These are phyloP conservation scores for Fusarium austroafricanum DNA, from an alignment of 2,329 filamentous ascomycete genomes.

Conservation along the genomic window DNA sequence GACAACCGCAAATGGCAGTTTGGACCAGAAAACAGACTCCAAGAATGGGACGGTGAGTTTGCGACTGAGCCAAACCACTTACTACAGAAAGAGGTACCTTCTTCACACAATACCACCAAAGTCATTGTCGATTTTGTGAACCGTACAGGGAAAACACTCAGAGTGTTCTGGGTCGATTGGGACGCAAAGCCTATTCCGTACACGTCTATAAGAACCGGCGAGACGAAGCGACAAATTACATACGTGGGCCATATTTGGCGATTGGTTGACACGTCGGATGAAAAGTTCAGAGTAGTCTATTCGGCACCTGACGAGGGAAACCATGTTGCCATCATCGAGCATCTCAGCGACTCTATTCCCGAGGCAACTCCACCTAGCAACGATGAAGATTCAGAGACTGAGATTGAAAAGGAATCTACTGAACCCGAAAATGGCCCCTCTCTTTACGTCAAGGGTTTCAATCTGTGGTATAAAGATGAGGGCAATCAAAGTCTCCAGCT, in stretches of 20 bases:
- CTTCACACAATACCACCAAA: conserved; percentile 13
- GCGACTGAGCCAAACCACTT: conserved; percentile 5
- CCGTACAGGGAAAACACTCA: conserved; percentile 31
- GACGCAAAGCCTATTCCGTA: conserved; percentile 30
- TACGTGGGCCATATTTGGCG: conserved; percentile 42
- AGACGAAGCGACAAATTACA: conserved; percentile 28
- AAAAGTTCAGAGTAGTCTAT: conserved; percentile 26
- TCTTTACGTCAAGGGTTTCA: conserved; percentile 13
- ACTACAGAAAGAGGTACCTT: conserved; percentile 36
- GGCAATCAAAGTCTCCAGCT: conserved; percentile 25
- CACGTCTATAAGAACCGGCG: conserved; percentile 24
- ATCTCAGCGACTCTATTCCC: conserved; percentile 1
- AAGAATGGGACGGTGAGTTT: conserved; percentile 37
- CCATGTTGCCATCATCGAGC: conserved; percentile 30
- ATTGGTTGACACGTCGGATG: conserved; percentile 23
- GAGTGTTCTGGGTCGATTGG: conserved; percentile 44
- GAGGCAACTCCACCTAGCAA: background rate
- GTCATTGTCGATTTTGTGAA: conserved; percentile 44
- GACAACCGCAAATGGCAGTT: conserved; percentile 37
- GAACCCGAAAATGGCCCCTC: background rate
- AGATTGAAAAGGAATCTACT: background rate
- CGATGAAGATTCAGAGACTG: background rate
- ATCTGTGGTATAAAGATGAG: conserved; percentile 20
- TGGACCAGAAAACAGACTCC: conserved; percentile 21
- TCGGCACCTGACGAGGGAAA: conserved; percentile 15